Percentiles rank a stretch among this genome's conserved stretches.
These are phyloP conservation scores for Infundibulicybe gibba DNA, from an alignment of 768 basidiomycete species.

Conservation along the genomic window DNA sequence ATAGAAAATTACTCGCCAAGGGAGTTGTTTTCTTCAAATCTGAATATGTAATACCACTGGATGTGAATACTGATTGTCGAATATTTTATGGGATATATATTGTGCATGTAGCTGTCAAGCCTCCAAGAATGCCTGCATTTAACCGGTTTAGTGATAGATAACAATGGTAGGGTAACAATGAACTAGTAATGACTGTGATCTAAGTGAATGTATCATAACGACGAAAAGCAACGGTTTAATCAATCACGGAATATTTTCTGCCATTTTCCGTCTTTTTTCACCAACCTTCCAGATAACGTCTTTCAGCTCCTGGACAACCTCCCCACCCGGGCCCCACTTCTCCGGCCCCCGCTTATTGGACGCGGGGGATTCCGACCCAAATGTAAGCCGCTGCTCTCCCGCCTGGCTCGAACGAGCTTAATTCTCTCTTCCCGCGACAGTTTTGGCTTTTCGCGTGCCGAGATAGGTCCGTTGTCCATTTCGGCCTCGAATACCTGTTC, in stretches of 20 bases:
- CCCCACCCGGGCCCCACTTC: conserved; percentile 70
- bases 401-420: conserved; percentile 45
- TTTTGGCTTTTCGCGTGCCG: conserved; percentile 58
- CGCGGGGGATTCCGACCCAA: conserved; percentile 9
- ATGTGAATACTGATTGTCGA: no score
- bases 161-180: no score
- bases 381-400: conserved; percentile 37
- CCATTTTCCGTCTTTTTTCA: conserved; percentile 58
- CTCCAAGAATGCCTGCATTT: no score
- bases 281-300: conserved; percentile 88
- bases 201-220: neutral
- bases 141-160: no score
- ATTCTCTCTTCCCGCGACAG: conserved; percentile 77
- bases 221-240: conserved; percentile 30
- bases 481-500: conserved; percentile 87
- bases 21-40: no score
- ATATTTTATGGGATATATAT: no score
- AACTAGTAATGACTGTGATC: no score
- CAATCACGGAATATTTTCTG: conserved; percentile 6
- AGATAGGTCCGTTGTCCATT: conserved; percentile 33
- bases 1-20: no score
- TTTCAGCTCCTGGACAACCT: conserved; percentile 81
- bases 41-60: no score
- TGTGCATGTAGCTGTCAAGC: no score
- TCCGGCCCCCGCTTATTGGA: conserved; percentile 25